Percentiles rank a stretch among this genome's conserved stretches.
Evolutionary conservation across 306 rosid species (phyloP).

Genomic region (Mucuna pruriens): DNA sequence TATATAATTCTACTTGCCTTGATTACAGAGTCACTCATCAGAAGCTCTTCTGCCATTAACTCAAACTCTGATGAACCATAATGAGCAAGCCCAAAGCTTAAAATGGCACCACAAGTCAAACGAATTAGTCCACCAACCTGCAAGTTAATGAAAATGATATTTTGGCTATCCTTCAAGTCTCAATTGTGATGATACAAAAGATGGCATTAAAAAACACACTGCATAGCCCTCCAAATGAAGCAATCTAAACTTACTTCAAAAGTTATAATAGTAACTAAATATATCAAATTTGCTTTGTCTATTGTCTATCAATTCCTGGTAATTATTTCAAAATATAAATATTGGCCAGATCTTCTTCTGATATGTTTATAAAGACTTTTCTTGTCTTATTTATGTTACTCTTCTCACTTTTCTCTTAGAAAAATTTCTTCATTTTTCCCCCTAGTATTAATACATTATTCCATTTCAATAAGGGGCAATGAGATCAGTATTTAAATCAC

Average conservation of each 20-base stretch:
- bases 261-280: conserved; percentile 28
- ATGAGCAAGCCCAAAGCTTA: conserved; percentile 97
- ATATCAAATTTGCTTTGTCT: conserved; percentile 9
- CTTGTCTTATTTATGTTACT: neutral
- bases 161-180: conserved; percentile 26
- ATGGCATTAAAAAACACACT: conserved; percentile 13
- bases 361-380: conserved; percentile 5
- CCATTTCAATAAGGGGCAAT: conserved; percentile 30
- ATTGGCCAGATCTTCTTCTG: neutral
- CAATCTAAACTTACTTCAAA: conserved; percentile 30
- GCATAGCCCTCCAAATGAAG: conserved; percentile 17
- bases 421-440: neutral
- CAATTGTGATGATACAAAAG: conserved; percentile 2
- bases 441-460: neutral
- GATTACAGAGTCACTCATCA: conserved; percentile 91
- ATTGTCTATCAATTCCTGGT: conserved; percentile 30
- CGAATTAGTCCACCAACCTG: conserved; percentile 95
- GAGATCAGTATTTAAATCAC: conserved; percentile 53
- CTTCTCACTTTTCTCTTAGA: conserved; percentile 13
- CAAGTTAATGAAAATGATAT: conserved; percentile 31
- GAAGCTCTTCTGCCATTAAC: conserved; percentile 98
- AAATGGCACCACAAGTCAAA: conserved; percentile 66
- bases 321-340: conserved; percentile 17
- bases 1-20: conserved; percentile 65
- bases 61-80: conserved; percentile 89